Evolutionary conservation across 1,284 basidiomycete genomes (phyloP), one percentile per base, ranked within the genome.

Genomic region (Papiliotrema terrestris): DNA sequence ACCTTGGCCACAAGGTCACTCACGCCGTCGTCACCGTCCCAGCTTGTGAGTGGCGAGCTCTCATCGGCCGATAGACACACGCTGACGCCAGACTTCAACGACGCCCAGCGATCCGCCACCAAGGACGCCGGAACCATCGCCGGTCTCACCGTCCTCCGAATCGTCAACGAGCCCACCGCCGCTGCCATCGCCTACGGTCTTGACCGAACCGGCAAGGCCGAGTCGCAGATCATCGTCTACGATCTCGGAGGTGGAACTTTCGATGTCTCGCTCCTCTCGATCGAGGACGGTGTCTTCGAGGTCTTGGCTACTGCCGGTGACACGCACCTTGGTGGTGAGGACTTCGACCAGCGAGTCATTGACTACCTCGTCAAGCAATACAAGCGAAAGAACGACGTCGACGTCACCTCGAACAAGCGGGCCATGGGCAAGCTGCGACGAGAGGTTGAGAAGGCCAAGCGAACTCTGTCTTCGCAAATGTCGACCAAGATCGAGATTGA

Each of bases 161-260:
- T 98, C 78, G 94, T 98, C 80, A 98, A 98, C 80, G 95, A 98
- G 80, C 95, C 95, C 51, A 98, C 95, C 50, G 94, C 95, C 50
- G 94, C 95, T 61, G 95, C 95, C 59, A 82, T 82, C 47, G 71
- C 95, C 65, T 98, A 98, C 78, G 95, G 95, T 82, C 88, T 98
- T 51, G 95, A 97, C 85, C 93, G 96, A 84, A 78, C 79, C 63
- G 89, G 90, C 77, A 84, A 84, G 55, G 87, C 89, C 61, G 94
- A 98, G 80, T 88, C 89, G 46, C 90, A 92, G 74, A 94, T 98
- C 78, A 93, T 97, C 69, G 93, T 98, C 73, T 98, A 96, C 81
- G 94, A 98, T 81, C 87, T 97, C 56, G 94, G 94, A 78, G 94
- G 94, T 78, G 94, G 94, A 79, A 97, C 94, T 52, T 98, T 98